Conservation (phyloP, 1,284 basidiomycete species). For the Ustilago hordei region DNA sequence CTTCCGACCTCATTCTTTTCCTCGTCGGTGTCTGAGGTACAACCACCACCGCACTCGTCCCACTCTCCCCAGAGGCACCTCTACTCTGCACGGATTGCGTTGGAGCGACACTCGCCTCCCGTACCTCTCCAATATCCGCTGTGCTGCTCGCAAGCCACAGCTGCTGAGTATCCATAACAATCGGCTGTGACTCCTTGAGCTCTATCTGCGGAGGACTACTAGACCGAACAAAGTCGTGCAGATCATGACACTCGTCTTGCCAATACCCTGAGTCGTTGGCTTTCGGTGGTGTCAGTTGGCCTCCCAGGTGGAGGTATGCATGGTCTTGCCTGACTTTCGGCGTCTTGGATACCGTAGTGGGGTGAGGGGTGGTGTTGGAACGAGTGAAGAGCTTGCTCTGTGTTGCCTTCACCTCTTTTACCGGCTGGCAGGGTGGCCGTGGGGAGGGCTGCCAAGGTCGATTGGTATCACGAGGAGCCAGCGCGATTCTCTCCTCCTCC, state of each 20-base stretch:
- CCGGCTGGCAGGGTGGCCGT: too few species aligned
- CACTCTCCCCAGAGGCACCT: background rate
- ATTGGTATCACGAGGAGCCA: conserved; percentile 33
- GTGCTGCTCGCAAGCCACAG: conserved; percentile 12
- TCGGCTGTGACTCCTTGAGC: conserved; percentile 22
- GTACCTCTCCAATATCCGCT: background rate
- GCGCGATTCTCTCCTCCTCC: conserved; percentile 11
- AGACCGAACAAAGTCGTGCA: conserved; percentile 42
- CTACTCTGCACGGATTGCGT: conserved; percentile 18
- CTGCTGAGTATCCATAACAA: conserved; percentile 42
- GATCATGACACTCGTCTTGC: conserved; percentile 46
- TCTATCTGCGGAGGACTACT: conserved; percentile 27
- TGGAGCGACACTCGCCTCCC: conserved; percentile 8
- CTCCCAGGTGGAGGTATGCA: conserved; percentile 42
- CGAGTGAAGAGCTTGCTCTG: conserved; percentile 44
- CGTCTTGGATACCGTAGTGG: background rate
- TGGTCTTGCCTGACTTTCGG: conserved; percentile 13
- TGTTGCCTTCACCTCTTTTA: conserved; percentile 10
- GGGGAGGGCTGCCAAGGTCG: background rate
- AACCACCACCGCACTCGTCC: conserved; percentile 24
- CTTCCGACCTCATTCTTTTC: conserved; percentile 23
- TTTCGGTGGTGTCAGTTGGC: conserved; percentile 30
- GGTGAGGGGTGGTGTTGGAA: background rate
- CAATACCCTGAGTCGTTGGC: conserved; percentile 39
- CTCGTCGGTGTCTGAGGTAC: conserved; percentile 39